Conservation (phyloP, 768 basidiomycete genomes). For the Pleurotus pulmonarius region DNA sequence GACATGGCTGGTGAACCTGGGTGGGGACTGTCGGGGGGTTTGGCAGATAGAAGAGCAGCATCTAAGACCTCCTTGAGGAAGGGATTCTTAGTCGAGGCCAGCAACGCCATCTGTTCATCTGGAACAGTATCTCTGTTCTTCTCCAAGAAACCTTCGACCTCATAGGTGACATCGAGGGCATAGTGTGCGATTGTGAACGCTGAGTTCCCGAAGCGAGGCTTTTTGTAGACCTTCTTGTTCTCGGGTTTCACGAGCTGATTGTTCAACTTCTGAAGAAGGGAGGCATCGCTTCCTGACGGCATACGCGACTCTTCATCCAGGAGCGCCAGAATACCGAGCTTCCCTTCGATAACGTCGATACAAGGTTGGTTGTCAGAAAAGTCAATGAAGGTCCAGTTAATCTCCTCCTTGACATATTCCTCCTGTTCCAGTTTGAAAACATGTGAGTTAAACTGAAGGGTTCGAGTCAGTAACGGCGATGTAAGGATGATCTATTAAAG, state of each 20-base stretch:
- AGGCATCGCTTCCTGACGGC: conserved; percentile 87
- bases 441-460: conserved; percentile 89
- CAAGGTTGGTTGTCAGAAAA: conserved; percentile 99
- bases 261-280: conserved; percentile 91
- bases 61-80: conserved; percentile 96
- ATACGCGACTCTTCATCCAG: conserved; percentile 98
- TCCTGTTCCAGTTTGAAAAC: conserved; percentile 99
- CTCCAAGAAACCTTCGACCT: conserved; percentile 96
- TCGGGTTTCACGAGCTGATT: conserved; percentile 80
- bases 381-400: conserved; percentile 99
- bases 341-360: conserved; percentile 98
- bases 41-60: conserved; percentile 75
- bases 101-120: conserved; percentile 91
- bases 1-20: conserved; percentile 76
- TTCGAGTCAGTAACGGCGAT: conserved; percentile 8
- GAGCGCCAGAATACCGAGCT: conserved; percentile 89
- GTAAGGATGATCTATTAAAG: not conserved
- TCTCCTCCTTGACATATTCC: conserved; percentile 97
- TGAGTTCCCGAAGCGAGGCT: conserved; percentile 96
- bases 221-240: conserved; percentile 90
- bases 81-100: conserved; percentile 82
- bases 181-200: conserved; percentile 99
- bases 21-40: conserved; percentile 59
- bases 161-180: conserved; percentile 97
- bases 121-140: conserved; percentile 99